A percentile compares a stretch with the other conserved stretches of the same genome.
Conservation (phyloP, 192 early-diverging fungal species). For the Pilaira anomala region DNA sequence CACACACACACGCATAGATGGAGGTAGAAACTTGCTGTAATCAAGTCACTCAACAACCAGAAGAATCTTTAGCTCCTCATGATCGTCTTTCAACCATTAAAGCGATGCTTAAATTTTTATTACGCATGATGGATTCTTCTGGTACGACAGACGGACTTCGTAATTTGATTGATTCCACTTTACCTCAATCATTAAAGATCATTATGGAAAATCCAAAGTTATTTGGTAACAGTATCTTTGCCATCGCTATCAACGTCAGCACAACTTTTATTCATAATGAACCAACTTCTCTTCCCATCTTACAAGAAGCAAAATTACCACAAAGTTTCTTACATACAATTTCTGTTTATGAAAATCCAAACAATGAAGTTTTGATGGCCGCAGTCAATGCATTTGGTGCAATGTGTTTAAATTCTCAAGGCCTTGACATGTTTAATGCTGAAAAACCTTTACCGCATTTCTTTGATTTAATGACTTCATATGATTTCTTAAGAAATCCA, state of each 20-base stretch:
- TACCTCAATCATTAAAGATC: slow-evolving; percentile 70
- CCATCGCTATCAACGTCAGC: slow-evolving; percentile 88
- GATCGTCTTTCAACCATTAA: slow-evolving; percentile 78
- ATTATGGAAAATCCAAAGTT: slow-evolving; percentile 72
- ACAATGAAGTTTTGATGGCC: slow-evolving; percentile 56
- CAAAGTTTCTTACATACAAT: slow-evolving; percentile 74
- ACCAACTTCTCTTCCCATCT: slow-evolving; percentile 88
- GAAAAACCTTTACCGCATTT: slow-evolving; percentile 69
- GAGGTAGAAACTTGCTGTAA: slow-evolving; percentile 55
- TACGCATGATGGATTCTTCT: slow-evolving; percentile 93
- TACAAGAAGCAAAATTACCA: slow-evolving; percentile 90
- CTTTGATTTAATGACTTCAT: slow-evolving; percentile 72
- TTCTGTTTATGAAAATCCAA: slow-evolving; percentile 44
- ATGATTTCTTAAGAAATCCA: slow-evolving; percentile 73
- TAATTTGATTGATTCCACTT: slow-evolving; percentile 87
- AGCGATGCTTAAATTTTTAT: slow-evolving; percentile 85
- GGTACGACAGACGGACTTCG: slow-evolving; percentile 88
- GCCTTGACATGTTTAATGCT: slow-evolving; percentile 79
- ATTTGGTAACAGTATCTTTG: slow-evolving; percentile 83
- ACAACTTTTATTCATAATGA: slow-evolving; percentile 98
- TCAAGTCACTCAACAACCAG: slow-evolving; percentile 28
- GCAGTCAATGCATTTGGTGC: slow-evolving; percentile 94
- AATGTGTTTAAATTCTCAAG: slow-evolving; percentile 86
- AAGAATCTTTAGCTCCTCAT: slow-evolving; percentile 51
- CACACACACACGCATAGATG: no score